Evolutionary conservation across 1,284 basidiomycete genomes (phyloP).

Genomic region (Cutaneotrichosporon daszewskae): DNA sequence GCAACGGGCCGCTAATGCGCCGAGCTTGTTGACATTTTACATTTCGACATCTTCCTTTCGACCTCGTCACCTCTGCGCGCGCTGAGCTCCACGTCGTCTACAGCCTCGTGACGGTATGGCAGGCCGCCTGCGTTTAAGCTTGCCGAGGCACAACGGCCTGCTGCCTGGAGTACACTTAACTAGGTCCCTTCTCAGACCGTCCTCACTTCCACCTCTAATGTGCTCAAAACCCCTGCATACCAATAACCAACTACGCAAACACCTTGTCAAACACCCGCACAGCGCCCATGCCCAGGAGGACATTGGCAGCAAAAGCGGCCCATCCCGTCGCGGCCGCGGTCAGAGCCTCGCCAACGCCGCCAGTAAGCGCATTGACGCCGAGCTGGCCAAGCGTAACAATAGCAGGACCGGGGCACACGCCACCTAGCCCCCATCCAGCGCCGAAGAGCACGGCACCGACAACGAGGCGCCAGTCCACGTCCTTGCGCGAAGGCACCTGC

Average conservation of each 20-base stretch:
- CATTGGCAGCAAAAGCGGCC: slow-evolving; percentile 9
- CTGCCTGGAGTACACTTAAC: too few relatives aligned
- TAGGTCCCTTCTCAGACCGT: too few relatives aligned
- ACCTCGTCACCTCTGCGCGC: too few relatives aligned
- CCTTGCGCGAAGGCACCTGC: slow-evolving; percentile 30
- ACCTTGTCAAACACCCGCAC: slow-evolving; percentile 1
- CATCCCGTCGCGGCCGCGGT: slow-evolving; percentile 4
- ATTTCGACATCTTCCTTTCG: too few relatives aligned
- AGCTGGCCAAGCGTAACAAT: slow-evolving; percentile 19
- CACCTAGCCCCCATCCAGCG: slow-evolving; percentile 61
- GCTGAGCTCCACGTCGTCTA: too few relatives aligned
- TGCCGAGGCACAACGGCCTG: too few relatives aligned
- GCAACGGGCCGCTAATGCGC: too few relatives aligned
- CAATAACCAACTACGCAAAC: not conserved
- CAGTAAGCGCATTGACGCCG: not conserved
- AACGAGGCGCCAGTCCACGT: slow-evolving; percentile 54
- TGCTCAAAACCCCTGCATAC: too few relatives aligned
- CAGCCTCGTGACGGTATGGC: too few relatives aligned
- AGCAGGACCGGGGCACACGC: slow-evolving; percentile 55
- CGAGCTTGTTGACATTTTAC: too few relatives aligned
- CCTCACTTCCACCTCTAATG: too few relatives aligned
- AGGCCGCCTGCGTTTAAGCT: too few relatives aligned
- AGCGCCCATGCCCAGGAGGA: slow-evolving; percentile 12
- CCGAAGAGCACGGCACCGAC: slow-evolving; percentile 59
- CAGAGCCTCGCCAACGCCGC: not conserved